Evolutionary conservation across 805 yeast species (phyloP).

Genomic region (Ogataea methanolica): DNA sequence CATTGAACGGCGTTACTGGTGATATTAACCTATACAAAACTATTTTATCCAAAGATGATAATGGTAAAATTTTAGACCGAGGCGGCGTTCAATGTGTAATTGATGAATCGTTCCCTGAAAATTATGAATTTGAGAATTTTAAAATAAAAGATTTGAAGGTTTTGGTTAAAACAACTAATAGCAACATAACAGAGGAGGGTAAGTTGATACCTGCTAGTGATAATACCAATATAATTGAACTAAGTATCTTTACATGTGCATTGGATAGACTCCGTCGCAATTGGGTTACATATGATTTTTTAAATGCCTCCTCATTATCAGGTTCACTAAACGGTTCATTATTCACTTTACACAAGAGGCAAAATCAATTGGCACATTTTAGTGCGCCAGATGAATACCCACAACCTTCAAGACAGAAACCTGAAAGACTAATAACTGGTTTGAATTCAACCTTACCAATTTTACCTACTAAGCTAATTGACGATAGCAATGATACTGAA

Average conservation of each 20-base stretch:
- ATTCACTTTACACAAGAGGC: slow-evolving; percentile 74
- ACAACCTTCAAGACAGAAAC: too few relatives aligned
- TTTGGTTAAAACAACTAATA: slow-evolving; percentile 12
- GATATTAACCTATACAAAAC: slow-evolving; percentile 15
- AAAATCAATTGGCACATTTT: slow-evolving; percentile 47
- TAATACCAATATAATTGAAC: slow-evolving; percentile 34
- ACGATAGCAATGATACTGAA: slow-evolving; percentile 25
- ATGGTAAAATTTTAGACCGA: slow-evolving; percentile 3
- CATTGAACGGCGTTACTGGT: slow-evolving; percentile 45
- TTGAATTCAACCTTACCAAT: background rate
- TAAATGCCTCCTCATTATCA: slow-evolving; percentile 64
- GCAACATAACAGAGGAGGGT: background rate
- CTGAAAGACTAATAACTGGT: background rate
- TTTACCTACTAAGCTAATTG: slow-evolving; percentile 19
- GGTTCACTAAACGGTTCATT: slow-evolving; percentile 74
- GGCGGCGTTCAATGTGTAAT: background rate
- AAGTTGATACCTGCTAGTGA: slow-evolving; percentile 14
- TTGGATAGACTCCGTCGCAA: slow-evolving; percentile 55
- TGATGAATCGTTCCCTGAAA: slow-evolving; percentile 22
- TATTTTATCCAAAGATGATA: slow-evolving; percentile 2
- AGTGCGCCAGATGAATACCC: slow-evolving; percentile 26
- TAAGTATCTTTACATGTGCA: slow-evolving; percentile 63
- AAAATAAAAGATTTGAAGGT: slow-evolving; percentile 50
- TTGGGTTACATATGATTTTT: slow-evolving; percentile 58
- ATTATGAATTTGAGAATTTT: slow-evolving; percentile 36